Evolutionary conservation across 164 flowering plant species (phyloP).

Genomic region (Tetracentron sinense): DNA sequence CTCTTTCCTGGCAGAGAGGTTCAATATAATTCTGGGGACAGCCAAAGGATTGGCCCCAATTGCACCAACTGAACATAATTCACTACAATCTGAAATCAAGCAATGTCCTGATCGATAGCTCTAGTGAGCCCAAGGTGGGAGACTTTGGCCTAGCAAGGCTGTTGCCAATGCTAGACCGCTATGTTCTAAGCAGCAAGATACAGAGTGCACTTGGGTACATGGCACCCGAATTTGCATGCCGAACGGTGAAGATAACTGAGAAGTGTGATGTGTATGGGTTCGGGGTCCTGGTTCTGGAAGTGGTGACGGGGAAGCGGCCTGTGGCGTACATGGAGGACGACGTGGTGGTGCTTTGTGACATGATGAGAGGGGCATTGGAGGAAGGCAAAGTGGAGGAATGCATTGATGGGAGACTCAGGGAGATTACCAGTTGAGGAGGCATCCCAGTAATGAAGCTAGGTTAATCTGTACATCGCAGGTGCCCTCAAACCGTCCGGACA

Average conservation of each 20-base stretch:
- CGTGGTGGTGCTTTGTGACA: constrained; percentile 81
- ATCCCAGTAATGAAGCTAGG: constrained; percentile 83
- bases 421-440: constrained; percentile 79
- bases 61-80: constrained; percentile 61
- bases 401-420: constrained; percentile 62
- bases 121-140: constrained; percentile 71
- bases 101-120: constrained; percentile 64
- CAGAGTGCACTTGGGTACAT: constrained; percentile 98
- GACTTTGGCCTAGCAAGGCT: constrained; percentile 84
- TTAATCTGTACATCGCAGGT: constrained; percentile 94
- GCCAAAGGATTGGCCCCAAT: constrained; percentile 76
- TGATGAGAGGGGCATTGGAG: constrained; percentile 80
- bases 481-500: constrained; percentile 89
- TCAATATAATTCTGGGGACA: constrained; percentile 72
- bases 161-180: constrained; percentile 79
- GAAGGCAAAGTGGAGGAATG: constrained; percentile 80
- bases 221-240: constrained; percentile 97
- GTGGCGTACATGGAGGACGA: constrained; percentile 98
- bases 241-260: constrained; percentile 82
- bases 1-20: constrained; percentile 81
- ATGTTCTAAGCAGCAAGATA: constrained; percentile 83
- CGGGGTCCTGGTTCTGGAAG: constrained; percentile 76
- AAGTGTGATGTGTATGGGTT: constrained; percentile 93
- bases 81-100: constrained; percentile 89
- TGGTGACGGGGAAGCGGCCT: constrained; percentile 84